phyloP scores from a whole-genome alignment of 2,329 filamentous ascomycete species.

The Fusarium miscanthi region DNA sequence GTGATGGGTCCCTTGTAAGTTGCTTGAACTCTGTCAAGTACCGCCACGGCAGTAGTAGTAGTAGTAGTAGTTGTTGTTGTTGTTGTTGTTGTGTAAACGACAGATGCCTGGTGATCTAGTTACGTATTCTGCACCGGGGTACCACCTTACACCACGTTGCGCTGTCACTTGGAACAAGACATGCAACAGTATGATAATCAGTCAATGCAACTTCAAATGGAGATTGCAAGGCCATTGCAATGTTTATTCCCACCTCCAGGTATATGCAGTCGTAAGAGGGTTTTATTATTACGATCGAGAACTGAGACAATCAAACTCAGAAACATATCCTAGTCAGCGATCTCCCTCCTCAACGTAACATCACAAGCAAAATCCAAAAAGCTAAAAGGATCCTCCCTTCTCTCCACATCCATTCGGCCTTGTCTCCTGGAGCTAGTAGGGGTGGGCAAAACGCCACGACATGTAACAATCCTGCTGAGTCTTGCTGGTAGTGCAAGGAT shows the following conservation, averaged over 20 bases:
- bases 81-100: constrained; percentile 6
- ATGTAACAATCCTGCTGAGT: constrained; percentile 27
- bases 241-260: neutral
- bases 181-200: constrained; percentile 22
- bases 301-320: neutral
- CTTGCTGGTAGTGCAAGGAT: constrained; percentile 18
- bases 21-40: constrained; percentile 1
- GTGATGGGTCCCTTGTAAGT: constrained; percentile 6
- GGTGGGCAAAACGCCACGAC: constrained; percentile 9
- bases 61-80: neutral
- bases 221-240: neutral
- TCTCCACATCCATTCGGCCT: constrained; percentile 13
- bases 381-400: neutral
- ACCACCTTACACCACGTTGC: constrained; percentile 4
- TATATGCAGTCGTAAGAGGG: neutral
- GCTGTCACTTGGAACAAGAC: constrained; percentile 12
- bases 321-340: constrained; percentile 2
- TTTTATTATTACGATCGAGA: neutral
- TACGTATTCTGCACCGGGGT: neutral
- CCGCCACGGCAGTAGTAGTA: constrained; percentile 11
- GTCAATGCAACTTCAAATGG: constrained; percentile 7
- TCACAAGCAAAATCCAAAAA: neutral
- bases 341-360: neutral
- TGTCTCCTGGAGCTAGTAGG: constrained; percentile 24
- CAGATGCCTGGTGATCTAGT: neutral